A percentile compares a stretch with the other conserved stretches of the same genome.
Conservation (phyloP, 2,329 filamentous ascomycete species). For the Ophiocordyceps camponoti-leonardi region DNA sequence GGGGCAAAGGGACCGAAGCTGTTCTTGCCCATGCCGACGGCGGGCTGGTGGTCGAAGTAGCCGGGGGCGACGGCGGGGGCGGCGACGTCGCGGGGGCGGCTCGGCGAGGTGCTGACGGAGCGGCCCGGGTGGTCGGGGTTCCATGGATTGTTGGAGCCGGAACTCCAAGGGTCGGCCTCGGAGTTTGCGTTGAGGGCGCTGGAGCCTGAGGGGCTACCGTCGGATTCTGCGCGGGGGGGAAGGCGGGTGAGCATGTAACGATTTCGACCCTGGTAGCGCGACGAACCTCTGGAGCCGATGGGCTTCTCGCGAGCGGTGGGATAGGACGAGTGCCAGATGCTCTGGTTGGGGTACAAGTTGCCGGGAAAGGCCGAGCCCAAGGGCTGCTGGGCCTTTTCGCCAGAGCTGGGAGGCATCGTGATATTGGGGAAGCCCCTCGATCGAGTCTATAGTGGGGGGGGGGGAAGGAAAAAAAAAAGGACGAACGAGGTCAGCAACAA, state of each 20-base stretch:
- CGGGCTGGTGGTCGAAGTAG: conserved; percentile 28
- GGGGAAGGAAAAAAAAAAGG: conserved; percentile 6
- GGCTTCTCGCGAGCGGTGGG: conserved; percentile 23
- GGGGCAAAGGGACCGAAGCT: conserved; percentile 10
- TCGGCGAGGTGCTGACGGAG: conserved; percentile 40
- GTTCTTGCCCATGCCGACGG: conserved; percentile 21
- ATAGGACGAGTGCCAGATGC: conserved; percentile 22
- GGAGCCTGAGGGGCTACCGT: conserved; percentile 42
- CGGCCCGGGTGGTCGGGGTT: conserved; percentile 25
- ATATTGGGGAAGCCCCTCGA: conserved; percentile 21
- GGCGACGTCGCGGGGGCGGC: conserved; percentile 29
- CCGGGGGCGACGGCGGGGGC: conserved; percentile 25
- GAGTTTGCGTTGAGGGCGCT: conserved; percentile 51
- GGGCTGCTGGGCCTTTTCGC: conserved; percentile 16
- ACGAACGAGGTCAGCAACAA: neutral
- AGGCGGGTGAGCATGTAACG: too few relatives aligned
- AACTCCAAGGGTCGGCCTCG: conserved; percentile 47
- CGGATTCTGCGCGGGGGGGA: conserved; percentile 8
- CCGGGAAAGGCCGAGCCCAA: conserved; percentile 21
- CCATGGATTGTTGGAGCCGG: conserved; percentile 34
- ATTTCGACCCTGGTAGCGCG: too few relatives aligned
- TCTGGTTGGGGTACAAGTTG: conserved; percentile 17
- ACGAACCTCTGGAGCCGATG: conserved; percentile 30
- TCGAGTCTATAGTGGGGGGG: conserved; percentile 16
- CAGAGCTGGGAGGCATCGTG: conserved; percentile 16